Conservation (phyloP, 169 alveolate genomes). For the Nephromyces sp. region DNA sequence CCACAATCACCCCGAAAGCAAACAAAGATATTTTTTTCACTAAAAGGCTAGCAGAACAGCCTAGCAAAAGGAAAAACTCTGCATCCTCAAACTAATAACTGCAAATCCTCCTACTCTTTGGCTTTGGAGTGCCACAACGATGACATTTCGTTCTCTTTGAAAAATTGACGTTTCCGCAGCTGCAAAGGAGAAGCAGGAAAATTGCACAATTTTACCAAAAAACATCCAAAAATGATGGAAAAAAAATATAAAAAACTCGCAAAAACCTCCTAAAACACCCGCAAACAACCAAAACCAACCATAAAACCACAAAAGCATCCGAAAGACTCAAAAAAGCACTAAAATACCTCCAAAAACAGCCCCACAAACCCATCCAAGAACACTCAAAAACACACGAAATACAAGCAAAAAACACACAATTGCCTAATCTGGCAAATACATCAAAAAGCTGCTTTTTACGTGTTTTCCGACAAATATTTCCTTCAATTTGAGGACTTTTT, state of each 20-base stretch:
- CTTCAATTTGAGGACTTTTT: too few relatives aligned
- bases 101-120: conserved; percentile 40
- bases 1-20: background rate
- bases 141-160: conserved; percentile 60
- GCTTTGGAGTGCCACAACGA: conserved; percentile 50
- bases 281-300: background rate
- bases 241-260: background rate
- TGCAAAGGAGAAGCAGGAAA: background rate
- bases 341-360: background rate
- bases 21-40: background rate
- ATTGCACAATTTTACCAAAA: too few relatives aligned
- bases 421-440: background rate
- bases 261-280: background rate
- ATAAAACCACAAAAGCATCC: background rate
- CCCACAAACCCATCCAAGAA: background rate
- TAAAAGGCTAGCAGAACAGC: background rate
- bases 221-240: background rate
- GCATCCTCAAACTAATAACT: too few relatives aligned
- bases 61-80: background rate
- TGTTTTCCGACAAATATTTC: too few relatives aligned
- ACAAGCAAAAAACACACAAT: background rate
- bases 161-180: conserved; percentile 55
- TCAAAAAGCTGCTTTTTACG: background rate
- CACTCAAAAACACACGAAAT: background rate
- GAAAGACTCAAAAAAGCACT: background rate